Conservation (phyloP, 495 filamentous ascomycete genomes). For the Penicillium turbatum region DNA sequence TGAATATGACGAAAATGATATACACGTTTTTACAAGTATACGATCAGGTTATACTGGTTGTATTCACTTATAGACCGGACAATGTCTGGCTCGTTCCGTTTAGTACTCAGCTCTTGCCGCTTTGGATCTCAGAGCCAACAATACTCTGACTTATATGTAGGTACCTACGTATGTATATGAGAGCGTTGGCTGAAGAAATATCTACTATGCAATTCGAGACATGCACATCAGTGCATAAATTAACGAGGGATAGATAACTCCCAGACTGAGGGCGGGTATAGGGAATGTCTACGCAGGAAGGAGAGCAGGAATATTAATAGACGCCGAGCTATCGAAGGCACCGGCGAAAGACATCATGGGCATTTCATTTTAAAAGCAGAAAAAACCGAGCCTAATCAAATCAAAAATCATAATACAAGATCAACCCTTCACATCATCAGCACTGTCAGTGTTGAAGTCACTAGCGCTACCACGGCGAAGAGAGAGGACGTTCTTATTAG, state of each 20-base stretch:
- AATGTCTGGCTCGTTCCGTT: neutral
- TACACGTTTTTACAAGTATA: neutral
- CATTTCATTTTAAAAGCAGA: conserved; percentile 9
- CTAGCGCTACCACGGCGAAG: conserved; percentile 41
- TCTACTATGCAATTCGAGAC: no score
- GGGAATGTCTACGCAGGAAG: neutral
- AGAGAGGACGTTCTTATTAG: conserved; percentile 40
- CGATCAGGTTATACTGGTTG: no score
- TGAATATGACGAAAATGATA: conserved; percentile 1
- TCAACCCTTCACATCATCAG: conserved; percentile 41
- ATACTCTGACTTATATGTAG: no score
- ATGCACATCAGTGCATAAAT: no score
- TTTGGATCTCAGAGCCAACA: no score
- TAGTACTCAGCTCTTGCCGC: neutral
- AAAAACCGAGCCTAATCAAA: conserved; percentile 15
- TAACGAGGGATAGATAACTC: conserved; percentile 3
- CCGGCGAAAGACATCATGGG: conserved; percentile 9
- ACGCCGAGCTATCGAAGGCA: conserved; percentile 9
- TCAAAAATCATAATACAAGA: conserved; percentile 25
- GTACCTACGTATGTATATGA: no score
- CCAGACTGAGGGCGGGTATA: conserved; percentile 16
- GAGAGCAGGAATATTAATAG: conserved; percentile 2
- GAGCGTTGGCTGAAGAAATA: no score
- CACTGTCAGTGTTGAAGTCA: conserved; percentile 40
- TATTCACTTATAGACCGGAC: no score